A percentile compares a stretch with the other conserved stretches of the same genome.
Evolutionary conservation across 495 filamentous ascomycete species (phyloP).

Genomic region (Xylaria longipes): DNA sequence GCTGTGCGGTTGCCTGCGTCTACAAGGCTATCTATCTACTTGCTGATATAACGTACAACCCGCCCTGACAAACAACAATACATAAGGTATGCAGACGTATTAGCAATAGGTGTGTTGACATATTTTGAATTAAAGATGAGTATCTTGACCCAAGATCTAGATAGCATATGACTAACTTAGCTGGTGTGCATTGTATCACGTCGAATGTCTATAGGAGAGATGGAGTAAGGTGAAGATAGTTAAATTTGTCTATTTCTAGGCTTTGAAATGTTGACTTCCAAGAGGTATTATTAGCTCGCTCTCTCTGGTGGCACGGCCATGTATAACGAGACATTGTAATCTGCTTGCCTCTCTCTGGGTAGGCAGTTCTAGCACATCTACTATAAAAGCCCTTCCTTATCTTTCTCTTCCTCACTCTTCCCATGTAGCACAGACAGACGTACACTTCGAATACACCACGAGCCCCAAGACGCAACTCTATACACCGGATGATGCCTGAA

Average conservation of each 20-base stretch:
- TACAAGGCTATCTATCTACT: not conserved
- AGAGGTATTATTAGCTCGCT: not conserved
- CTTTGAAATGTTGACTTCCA: not conserved
- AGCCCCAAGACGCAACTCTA: not conserved
- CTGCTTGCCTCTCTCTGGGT: not conserved
- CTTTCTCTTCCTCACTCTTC: not conserved
- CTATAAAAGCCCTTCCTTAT: not conserved
- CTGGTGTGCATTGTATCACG: not conserved
- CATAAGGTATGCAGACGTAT: not conserved
- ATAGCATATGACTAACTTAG: not conserved
- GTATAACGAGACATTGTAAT: not conserved
- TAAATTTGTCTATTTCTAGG: not conserved
- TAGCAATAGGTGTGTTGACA: not conserved
- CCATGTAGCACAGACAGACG: not conserved
- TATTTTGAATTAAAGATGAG: not conserved
- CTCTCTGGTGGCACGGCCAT: not conserved
- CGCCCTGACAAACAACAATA: not conserved
- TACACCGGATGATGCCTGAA: not conserved
- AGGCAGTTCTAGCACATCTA: not conserved
- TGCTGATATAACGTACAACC: not conserved
- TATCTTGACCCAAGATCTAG: not conserved
- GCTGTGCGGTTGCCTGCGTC: not conserved
- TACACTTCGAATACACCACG: not conserved
- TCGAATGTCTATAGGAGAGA: not conserved
- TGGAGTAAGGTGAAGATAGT: not conserved